Conservation (phyloP, 257 asterid species). For the Linderniella brevidens region DNA sequence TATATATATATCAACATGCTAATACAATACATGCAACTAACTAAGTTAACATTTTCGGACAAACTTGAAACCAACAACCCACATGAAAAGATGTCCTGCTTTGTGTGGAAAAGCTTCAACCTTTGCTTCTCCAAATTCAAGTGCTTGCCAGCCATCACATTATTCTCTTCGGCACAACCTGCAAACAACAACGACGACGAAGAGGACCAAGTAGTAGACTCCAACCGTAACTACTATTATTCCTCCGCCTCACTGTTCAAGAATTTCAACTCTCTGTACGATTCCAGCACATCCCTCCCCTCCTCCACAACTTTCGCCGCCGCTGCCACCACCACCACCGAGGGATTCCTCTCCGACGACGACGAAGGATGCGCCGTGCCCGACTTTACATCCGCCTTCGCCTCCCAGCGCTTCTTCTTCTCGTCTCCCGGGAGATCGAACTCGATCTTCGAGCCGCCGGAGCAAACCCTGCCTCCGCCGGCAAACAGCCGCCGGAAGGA, state of each 20-base stretch:
- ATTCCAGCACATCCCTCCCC: slow-evolving; percentile 20
- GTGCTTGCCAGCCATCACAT: slow-evolving; percentile 40
- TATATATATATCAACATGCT: too few relatives aligned
- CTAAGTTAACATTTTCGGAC: too few relatives aligned
- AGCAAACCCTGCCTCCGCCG: slow-evolving; percentile 5
- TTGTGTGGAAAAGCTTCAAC: slow-evolving; percentile 35
- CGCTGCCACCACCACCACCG: slow-evolving; percentile 19
- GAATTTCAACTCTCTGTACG: slow-evolving; percentile 40
- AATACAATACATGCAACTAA: too few relatives aligned
- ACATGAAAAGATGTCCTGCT: slow-evolving; percentile 28
- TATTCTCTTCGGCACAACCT: slow-evolving; percentile 19
- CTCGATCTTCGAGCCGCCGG: slow-evolving; percentile 36
- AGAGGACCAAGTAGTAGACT: slow-evolving; percentile 3
- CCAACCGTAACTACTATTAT: background rate
- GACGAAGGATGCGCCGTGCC: slow-evolving; percentile 30
- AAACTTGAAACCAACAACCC: background rate
- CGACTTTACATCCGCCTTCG: slow-evolving; percentile 46
- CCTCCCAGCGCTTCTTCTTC: slow-evolving; percentile 74
- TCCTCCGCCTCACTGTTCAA: slow-evolving; percentile 16
- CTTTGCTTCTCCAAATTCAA: slow-evolving; percentile 55
- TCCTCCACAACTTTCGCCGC: slow-evolving; percentile 26
- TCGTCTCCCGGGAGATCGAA: slow-evolving; percentile 69
- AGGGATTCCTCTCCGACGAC: slow-evolving; percentile 14
- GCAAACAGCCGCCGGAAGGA: background rate
- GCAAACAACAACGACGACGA: slow-evolving; percentile 12